Conservation (phyloP, 495 filamentous ascomycete genomes). For the Chaetomium cochliodes region DNA sequence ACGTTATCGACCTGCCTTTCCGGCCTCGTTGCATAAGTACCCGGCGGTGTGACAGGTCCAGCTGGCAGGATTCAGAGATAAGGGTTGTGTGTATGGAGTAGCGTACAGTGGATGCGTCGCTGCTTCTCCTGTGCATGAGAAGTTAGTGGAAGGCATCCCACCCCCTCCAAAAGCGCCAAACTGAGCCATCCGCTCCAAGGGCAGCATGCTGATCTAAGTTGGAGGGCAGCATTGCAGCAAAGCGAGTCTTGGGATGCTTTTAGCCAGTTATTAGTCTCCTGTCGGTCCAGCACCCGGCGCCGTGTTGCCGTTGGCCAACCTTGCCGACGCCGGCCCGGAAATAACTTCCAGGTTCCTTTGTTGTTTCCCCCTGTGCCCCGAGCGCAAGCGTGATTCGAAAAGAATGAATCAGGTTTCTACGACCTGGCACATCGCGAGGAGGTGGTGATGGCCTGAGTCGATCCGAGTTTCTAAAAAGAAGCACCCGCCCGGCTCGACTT, state of each 20-base stretch:
- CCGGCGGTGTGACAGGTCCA: no score
- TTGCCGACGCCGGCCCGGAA: not conserved
- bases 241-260: not conserved
- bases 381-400: not conserved
- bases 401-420: not conserved
- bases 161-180: not conserved
- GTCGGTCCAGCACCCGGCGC: not conserved
- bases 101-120: not conserved
- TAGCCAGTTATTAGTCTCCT: not conserved
- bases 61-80: not conserved
- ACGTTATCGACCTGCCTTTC: not conserved
- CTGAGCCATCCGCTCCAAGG: not conserved
- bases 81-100: not conserved
- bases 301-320: not conserved
- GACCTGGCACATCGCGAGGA: not conserved
- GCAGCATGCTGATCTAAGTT: not conserved
- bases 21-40: not conserved
- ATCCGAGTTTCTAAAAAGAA: not conserved
- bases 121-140: not conserved
- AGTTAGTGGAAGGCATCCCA: not conserved
- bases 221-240: not conserved
- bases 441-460: not conserved
- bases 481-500: not conserved
- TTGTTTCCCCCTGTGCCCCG: not conserved
- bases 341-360: not conserved